These are phyloP conservation scores for Vaccinium darrowii DNA, from an alignment of 148 eudicot species.

Conservation along the genomic window DNA sequence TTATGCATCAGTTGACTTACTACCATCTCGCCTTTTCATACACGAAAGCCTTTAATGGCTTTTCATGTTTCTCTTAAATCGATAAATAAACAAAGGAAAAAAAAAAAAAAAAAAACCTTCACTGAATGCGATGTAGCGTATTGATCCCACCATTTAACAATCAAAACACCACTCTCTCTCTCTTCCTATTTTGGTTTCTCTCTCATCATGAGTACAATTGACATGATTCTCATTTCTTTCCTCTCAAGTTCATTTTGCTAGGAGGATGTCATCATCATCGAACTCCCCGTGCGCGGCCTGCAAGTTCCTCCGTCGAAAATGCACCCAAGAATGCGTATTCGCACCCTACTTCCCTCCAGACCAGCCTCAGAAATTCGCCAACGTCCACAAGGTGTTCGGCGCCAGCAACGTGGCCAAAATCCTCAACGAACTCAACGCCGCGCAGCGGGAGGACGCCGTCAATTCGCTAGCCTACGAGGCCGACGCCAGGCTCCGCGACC, in stretches of 20 bases:
- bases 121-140: neutral
- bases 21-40: neutral
- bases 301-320: conserved; percentile 73
- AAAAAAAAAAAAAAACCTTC: neutral
- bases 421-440: conserved; percentile 47
- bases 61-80: neutral
- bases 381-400: conserved; percentile 81
- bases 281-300: conserved; percentile 94
- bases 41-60: conserved; percentile 2
- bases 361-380: conserved; percentile 65
- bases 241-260: neutral
- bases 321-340: conserved; percentile 80
- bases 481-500: conserved; percentile 61
- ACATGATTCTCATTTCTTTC: neutral
- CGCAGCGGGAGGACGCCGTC: conserved; percentile 75
- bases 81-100: neutral
- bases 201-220: neutral
- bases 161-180: too few species aligned
- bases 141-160: neutral
- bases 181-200: neutral
- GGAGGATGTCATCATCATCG: conserved; percentile 49
- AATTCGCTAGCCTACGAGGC: conserved; percentile 82
- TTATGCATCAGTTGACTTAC: neutral
- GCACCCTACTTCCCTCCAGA: conserved; percentile 94
- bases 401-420: conserved; percentile 83